Evolutionary conservation across 768 basidiomycete species (phyloP).

Genomic region (Megacollybia marginata): DNA sequence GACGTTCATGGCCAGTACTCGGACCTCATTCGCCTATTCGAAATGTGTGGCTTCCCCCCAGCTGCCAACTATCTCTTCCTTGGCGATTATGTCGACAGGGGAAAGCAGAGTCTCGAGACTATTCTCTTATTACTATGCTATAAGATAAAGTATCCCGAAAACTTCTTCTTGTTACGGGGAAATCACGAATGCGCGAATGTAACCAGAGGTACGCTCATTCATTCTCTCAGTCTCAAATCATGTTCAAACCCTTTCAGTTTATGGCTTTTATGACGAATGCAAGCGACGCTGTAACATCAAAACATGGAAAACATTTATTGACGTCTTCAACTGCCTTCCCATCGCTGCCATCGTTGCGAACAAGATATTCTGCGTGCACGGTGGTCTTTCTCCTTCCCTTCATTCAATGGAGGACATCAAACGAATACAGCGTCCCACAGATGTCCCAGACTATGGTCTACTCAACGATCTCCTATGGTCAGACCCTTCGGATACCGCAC

Average conservation of each 20-base stretch:
- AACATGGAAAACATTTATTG: conserved; percentile 99
- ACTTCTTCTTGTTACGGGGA: conserved; percentile 95
- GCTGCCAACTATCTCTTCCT: conserved; percentile 97
- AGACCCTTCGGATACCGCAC: conserved; percentile 94
- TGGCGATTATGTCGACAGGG: conserved; percentile 98
- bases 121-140: conserved; percentile 95
- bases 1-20: conserved; percentile 99
- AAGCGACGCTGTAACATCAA: conserved; percentile 99
- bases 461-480: conserved; percentile 97
- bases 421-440: conserved; percentile 94
- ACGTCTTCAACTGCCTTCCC: conserved; percentile 98
- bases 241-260: conserved; percentile 49
- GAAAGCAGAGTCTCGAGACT: conserved; percentile 97
- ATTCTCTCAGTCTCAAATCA: conserved; percentile 3
- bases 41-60: conserved; percentile 99
- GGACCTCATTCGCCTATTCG: conserved; percentile 95
- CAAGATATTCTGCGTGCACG: conserved; percentile 99
- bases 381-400: conserved; percentile 87
- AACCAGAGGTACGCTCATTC: conserved; percentile 71
- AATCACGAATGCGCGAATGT: conserved; percentile 99
- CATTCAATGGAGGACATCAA: conserved; percentile 98
- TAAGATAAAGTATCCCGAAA: conserved; percentile 99
- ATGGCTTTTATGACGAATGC: conserved; percentile 99
- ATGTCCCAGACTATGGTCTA: conserved; percentile 96
- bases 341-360: conserved; percentile 98